Base-by-base conservation (phyloP, 2,329 filamentous ascomycete genomes). In the Hypocreales sp. region DNA sequence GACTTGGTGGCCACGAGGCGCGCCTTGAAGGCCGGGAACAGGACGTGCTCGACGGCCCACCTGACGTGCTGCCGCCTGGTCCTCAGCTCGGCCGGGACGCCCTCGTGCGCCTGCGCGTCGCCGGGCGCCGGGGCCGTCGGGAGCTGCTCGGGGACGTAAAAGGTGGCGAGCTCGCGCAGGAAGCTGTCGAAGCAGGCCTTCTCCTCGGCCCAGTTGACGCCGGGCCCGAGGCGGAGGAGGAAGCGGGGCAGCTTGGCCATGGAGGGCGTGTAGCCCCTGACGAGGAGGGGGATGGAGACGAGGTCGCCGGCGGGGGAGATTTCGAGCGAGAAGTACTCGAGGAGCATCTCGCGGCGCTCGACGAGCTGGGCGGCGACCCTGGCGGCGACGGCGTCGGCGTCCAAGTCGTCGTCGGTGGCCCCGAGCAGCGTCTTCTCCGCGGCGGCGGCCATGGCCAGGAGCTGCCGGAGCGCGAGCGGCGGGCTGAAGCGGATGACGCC, bases 291-390 rank as follows among this genome's bases (percentile, higher is more conserved):
- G 11, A 98, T 76, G 17, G 73, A 73, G 25, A 77, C 52, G 3
- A 98, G 60, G 28, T 87, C 70, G 9, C 86, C 87, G 1, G 78
- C 62, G 1, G 75, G 70, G 0, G 79, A 79, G 20, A 98, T 73
- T 29, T 87, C 75, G 24, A 98, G 57, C 1, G 77, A 79, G 50
- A 98, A 95, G 52, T 98, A 98, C 51, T 98, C 90, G 3, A 68
- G 60, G 1, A 98, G 66, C 81, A 98, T 92, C 42, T 87, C 79
- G 20, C 79, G 67, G 8, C 79, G 70, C 36, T 76, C 69, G 18
- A 92, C 64, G 3, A 95, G 61, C 38, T 84, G 75, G 3, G 62
- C 51, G 0, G 65, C 58, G 4, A 93, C 75, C 4, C 64, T 61
- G 4, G 72, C 58, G 2, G 81, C 72, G 0, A 84, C 68, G 20